Evolutionary conservation across 441 rosid genomes (phyloP).

Genomic region (Pelargonium myrrhifolium): DNA sequence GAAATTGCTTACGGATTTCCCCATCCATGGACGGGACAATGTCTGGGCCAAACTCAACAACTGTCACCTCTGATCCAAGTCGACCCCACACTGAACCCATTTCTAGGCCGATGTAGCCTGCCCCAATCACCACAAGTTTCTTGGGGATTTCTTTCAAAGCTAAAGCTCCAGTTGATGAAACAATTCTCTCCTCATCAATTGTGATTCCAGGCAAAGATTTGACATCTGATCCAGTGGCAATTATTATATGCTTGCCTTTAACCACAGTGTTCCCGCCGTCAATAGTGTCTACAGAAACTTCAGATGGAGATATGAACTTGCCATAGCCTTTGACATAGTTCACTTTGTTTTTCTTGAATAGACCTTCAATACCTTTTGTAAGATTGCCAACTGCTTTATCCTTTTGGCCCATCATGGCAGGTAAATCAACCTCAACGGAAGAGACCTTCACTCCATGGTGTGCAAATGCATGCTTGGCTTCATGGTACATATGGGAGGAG

Average conservation of each 20-base stretch:
- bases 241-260: constrained; percentile 79
- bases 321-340: constrained; percentile 93
- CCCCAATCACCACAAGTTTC: constrained; percentile 91
- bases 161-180: constrained; percentile 97
- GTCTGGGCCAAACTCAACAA: constrained; percentile 94
- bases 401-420: constrained; percentile 92
- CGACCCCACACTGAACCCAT: constrained; percentile 97
- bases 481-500: constrained; percentile 96
- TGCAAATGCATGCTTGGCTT: constrained; percentile 81
- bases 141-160: constrained; percentile 69
- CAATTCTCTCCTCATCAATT: constrained; percentile 86
- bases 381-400: constrained; percentile 85
- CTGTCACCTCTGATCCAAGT: constrained; percentile 91
- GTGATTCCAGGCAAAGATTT: constrained; percentile 90
- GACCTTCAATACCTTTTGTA: constrained; percentile 85
- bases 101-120: constrained; percentile 97
- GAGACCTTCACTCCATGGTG: constrained; percentile 85
- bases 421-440: constrained; percentile 84
- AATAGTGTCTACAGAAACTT: constrained; percentile 73
- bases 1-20: constrained; percentile 92
- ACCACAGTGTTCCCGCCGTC: constrained; percentile 74
- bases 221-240: constrained; percentile 94
- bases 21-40: constrained; percentile 95
- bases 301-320: constrained; percentile 70
- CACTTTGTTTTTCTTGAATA: constrained; percentile 94